Evolutionary conservation across 2,329 filamentous ascomycete species (phyloP).

Genomic region (Leptographium radiaticola): DNA sequence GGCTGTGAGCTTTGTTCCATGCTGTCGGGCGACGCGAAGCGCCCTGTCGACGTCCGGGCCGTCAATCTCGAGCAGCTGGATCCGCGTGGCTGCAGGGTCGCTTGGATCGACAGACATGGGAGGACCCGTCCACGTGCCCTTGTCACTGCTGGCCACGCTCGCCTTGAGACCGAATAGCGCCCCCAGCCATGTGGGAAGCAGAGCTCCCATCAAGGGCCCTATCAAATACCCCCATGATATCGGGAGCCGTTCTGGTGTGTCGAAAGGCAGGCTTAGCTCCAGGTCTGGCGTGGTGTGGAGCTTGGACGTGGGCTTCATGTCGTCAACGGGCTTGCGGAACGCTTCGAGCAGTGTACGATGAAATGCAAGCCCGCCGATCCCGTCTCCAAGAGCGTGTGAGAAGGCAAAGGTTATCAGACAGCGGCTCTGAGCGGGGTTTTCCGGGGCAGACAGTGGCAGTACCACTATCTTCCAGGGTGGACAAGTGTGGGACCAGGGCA

Average conservation of each 20-base stretch:
- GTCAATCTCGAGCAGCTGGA: background rate
- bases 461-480: background rate
- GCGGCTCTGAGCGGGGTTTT: background rate
- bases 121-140: background rate
- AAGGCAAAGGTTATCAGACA: background rate
- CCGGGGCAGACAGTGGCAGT: background rate
- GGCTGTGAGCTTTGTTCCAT: background rate
- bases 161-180: background rate
- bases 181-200: background rate
- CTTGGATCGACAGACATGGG: background rate
- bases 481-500: background rate
- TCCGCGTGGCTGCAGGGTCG: background rate
- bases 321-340: background rate
- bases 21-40: background rate
- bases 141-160: background rate
- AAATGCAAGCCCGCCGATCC: background rate
- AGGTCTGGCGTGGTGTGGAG: background rate
- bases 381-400: background rate
- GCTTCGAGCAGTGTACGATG: background rate
- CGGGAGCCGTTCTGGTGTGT: background rate
- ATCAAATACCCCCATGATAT: background rate
- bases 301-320: background rate
- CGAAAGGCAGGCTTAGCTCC: background rate
- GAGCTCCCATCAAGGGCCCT: background rate
- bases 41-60: background rate